These are phyloP conservation scores for Xylaria sp. DNA, from an alignment of 2,329 filamentous ascomycete genomes.

Conservation along the genomic window DNA sequence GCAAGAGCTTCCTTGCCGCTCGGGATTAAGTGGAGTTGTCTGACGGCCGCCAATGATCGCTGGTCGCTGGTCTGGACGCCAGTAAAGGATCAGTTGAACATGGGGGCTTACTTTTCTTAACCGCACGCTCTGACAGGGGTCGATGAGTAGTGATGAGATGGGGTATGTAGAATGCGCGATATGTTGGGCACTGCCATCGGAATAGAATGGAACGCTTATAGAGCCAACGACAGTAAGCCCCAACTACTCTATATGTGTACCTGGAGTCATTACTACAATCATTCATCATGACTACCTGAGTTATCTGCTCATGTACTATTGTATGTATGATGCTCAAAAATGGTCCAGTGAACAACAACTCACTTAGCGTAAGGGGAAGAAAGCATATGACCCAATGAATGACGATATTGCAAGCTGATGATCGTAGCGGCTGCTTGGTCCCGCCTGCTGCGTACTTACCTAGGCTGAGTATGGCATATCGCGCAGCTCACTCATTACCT, in stretches of 20 bases:
- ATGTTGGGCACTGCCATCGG: not conserved
- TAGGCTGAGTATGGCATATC: not conserved
- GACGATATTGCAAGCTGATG: slow-evolving; percentile 4
- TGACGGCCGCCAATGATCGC: slow-evolving; percentile 32
- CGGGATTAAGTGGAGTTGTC: slow-evolving; percentile 23
- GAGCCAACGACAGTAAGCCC: not conserved
- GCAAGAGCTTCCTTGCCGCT: slow-evolving; percentile 31
- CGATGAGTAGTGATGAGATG: not conserved
- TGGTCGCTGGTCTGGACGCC: slow-evolving; percentile 41
- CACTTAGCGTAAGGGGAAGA: slow-evolving; percentile 6
- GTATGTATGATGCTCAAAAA: not conserved
- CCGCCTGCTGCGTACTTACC: not conserved
- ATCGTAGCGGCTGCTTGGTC: not conserved
- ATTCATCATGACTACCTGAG: too few relatives aligned
- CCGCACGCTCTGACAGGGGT: not conserved
- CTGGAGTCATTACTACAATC: too few relatives aligned
- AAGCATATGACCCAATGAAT: slow-evolving; percentile 11
- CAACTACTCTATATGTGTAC: not conserved
- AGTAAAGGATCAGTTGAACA: slow-evolving; percentile 36
- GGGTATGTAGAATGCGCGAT: slow-evolving; percentile 4
- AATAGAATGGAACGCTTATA: not conserved
- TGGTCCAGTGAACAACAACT: not conserved
- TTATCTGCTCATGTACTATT: too few relatives aligned
- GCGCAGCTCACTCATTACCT: not conserved
- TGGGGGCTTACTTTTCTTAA: slow-evolving; percentile 4